Conservation (phyloP, 2,329 filamentous ascomycete species). For the Cordyceps tenuipes region DNA sequence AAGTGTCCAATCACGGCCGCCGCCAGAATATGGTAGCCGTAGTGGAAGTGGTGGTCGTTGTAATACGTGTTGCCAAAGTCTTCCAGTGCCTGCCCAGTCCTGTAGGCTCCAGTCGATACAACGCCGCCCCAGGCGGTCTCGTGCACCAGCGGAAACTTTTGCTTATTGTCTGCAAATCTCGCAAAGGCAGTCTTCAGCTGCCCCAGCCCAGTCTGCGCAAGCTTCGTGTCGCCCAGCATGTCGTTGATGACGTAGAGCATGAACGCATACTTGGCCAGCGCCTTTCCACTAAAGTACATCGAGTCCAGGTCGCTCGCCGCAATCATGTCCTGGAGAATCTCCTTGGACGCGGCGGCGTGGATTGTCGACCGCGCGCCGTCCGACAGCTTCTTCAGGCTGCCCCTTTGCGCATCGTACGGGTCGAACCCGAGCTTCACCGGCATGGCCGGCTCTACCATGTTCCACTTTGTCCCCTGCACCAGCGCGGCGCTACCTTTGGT, state of each 20-base stretch:
- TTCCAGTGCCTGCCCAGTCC: slow-evolving; percentile 55
- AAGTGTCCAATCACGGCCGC: slow-evolving; percentile 76
- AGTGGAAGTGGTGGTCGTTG: slow-evolving; percentile 70
- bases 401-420: slow-evolving; percentile 59
- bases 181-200: slow-evolving; percentile 60
- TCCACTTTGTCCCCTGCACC: slow-evolving; percentile 66
- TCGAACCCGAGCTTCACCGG: slow-evolving; percentile 68
- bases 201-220: slow-evolving; percentile 49
- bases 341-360: slow-evolving; percentile 53
- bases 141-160: slow-evolving; percentile 57
- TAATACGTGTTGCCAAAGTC: slow-evolving; percentile 91
- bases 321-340: slow-evolving; percentile 70
- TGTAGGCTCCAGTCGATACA: slow-evolving; percentile 68
- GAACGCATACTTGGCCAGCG: slow-evolving; percentile 66
- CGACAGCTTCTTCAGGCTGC: slow-evolving; percentile 39
- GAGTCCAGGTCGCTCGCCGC: slow-evolving; percentile 67
- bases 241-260: slow-evolving; percentile 59
- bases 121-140: slow-evolving; percentile 70
- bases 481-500: slow-evolving; percentile 77
- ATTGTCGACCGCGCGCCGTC: slow-evolving; percentile 51
- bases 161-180: slow-evolving; percentile 57
- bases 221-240: slow-evolving; percentile 47
- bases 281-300: slow-evolving; percentile 90
- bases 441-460: slow-evolving; percentile 65
- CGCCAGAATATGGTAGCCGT: slow-evolving; percentile 83